Base-by-base conservation (phyloP, 768 basidiomycete species). In the Butyriboletus loyo region DNA sequence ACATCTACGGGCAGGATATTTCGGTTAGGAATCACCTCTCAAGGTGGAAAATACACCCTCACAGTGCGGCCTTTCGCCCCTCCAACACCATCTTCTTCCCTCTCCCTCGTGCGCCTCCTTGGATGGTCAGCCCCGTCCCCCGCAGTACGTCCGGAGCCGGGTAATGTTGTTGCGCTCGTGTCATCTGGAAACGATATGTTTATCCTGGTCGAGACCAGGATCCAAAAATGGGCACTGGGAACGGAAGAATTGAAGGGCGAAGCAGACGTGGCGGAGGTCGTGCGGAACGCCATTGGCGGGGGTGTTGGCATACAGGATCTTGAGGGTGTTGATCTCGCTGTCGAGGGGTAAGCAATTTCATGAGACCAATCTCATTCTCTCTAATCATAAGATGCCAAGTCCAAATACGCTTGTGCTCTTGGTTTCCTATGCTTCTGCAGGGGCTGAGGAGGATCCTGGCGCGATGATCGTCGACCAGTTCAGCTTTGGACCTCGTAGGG, bases 1-100 rank as follows among this genome's bases (percentile, higher is more conserved):
- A 89, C 89, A 1, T 84, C 86, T 2, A 71, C 69, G 27, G 89
- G 89, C 15, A 77, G 74, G 28, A 71, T 90, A 39, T 87, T 86
- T 61, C 82, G 86, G 14, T 65, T 91, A 25, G 71, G 73, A 6
- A 71, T 91, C 8, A 79, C 85, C 2, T 85, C 87, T 1, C 77
- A 82, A 19, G 85, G 85, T 28, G 87, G 87, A 38, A 86, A 82
- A 67, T 77, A 84, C 43, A 82, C 84, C 39, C 64, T 89, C 15
- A 74, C 79, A 1, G 69, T 75, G 3, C 84, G 80, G 34, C 62
- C 69, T n/a, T 90, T 90, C 66, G 76, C 85, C 11, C 66, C 59
- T 37, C 80, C 78, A 21, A 80, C 81, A 4, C 27, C 62, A 2
- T 68, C 77, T 11, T 69, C 75, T 14, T 63, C 75, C 1, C 66